These are phyloP conservation scores for Pythium chondricola DNA, from an alignment of 352 stramenopile genomes.

Conservation along the genomic window DNA sequence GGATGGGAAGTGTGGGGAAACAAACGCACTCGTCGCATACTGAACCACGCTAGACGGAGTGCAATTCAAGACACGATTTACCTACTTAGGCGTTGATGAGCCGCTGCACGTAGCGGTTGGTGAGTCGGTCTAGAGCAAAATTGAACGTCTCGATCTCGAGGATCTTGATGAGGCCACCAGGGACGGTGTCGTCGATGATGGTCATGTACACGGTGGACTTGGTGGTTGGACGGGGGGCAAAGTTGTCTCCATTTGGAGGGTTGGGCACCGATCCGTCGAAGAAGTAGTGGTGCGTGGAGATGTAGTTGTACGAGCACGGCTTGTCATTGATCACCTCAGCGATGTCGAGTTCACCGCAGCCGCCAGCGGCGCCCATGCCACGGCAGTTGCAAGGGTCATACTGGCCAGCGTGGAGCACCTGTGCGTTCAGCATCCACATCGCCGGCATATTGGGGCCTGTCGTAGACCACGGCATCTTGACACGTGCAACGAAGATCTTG, in stretches of 20 bases:
- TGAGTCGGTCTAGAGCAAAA: constrained; percentile 24
- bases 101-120: constrained; percentile 3
- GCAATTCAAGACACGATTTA: too few species aligned
- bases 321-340: constrained; percentile 51
- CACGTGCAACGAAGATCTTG: constrained; percentile 65
- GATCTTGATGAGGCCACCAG: constrained; percentile 48
- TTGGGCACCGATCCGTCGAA: constrained; percentile 34
- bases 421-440: constrained; percentile 61
- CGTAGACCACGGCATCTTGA: constrained; percentile 41
- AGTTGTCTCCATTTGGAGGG: constrained; percentile 37
- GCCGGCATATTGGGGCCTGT: constrained; percentile 29
- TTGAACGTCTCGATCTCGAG: constrained; percentile 46
- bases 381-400: constrained; percentile 62
- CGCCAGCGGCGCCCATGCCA: constrained; percentile 36
- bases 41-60: too few species aligned
- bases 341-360: constrained; percentile 63
- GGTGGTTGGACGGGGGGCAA: constrained; percentile 25
- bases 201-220: constrained; percentile 44
- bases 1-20: too few species aligned
- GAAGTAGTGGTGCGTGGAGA: constrained; percentile 68
- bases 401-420: constrained; percentile 43
- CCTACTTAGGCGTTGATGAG: constrained; percentile 9
- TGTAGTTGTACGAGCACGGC: constrained; percentile 22
- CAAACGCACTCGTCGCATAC: too few species aligned
- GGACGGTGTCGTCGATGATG: constrained; percentile 42